Percentiles rank a stretch among this genome's conserved stretches.
Conservation (phyloP, 345 rosid genomes). For the Camelina hispida region DNA sequence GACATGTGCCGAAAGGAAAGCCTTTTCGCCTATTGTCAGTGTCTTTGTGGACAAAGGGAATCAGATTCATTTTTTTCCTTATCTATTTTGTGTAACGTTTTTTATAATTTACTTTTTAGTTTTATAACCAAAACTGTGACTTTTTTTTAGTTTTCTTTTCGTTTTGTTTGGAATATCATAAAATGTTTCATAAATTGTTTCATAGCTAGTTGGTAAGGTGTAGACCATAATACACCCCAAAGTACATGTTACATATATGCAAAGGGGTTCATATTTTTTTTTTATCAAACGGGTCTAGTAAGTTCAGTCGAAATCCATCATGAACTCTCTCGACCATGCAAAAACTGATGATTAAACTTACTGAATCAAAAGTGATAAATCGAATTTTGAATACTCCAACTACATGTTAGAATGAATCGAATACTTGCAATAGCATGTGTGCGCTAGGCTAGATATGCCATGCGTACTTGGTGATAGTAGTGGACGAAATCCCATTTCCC, state of each 20-base stretch:
- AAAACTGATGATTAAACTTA: not conserved
- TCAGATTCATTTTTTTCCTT: conserved; percentile 33
- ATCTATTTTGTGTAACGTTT: not conserved
- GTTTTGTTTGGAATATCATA: not conserved
- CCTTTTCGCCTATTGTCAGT: conserved; percentile 39
- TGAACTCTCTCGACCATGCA: conserved; percentile 3
- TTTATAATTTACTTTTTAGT: conserved; percentile 1
- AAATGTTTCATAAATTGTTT: not conserved
- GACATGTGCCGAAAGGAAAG: conserved; percentile 33
- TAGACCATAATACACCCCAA: not conserved
- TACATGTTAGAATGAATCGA: not conserved
- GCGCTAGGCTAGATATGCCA: conserved; percentile 1
- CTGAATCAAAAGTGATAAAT: not conserved
- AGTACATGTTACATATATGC: not conserved
- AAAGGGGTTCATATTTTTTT: not conserved
- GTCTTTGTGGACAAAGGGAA: conserved; percentile 39
- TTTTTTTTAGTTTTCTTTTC: too few relatives aligned
- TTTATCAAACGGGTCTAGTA: not conserved
- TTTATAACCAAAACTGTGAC: not conserved
- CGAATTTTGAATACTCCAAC: conserved; percentile 3
- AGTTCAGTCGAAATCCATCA: not conserved
- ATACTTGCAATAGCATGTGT: conserved; percentile 17
- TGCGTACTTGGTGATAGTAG: not conserved
- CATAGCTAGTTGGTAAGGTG: too few relatives aligned
- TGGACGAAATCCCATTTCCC: conserved; percentile 24